Evolutionary conservation across 495 filamentous ascomycete genomes (phyloP), one percentile per base, ranked within the genome.

Genomic region (Talaromyces wortmannii): DNA sequence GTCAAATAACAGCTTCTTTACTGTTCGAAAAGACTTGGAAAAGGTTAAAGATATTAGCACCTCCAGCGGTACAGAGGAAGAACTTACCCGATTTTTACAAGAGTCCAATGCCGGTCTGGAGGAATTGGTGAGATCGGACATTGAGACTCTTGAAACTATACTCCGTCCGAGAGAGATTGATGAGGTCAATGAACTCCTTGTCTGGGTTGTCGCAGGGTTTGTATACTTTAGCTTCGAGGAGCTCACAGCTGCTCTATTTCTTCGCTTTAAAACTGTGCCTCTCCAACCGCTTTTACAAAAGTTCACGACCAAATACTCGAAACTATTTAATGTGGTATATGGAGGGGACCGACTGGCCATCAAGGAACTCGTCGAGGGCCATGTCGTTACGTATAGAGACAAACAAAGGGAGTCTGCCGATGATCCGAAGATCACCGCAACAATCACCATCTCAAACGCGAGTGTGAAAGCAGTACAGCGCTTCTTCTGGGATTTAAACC

Each of bases 161-260:
- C 55, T 66, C 40, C 62, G 55, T 6, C 58, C 58, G 2, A 50
- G 58, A 33, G 59, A 63, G 50, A 58, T 66, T 3, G 61, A 64
- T 16, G 63, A 66, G 30, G 42, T 66, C 16, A 66, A 66, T 15
- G 61, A 66, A 36, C 57, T 66, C 18, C 50, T 66, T 13, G 57
- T 60, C 29, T 66, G 63, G 63, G 55, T 54, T 30, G 52, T 66
- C 7, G 62, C 48, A 31, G 63, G 55, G 11, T 42, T 12, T 44
- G n/a, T 16, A 11, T 48, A 40, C 15, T 51, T 66, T 40, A 31
- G 11, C 13, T 4, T 62, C 31, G 55, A 56, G 0, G 40, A 60
- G 17, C 46, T 66, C 15, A 45, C 56, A 6, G 57, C 63, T 2
- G 63, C 63, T 7, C 45, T 63, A 3, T 58, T 60, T 29, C 55